A percentile compares a stretch with the other conserved stretches of the same genome.
These are phyloP conservation scores for Candida jianshihensis DNA, from an alignment of 805 yeast species.

Conservation along the genomic window DNA sequence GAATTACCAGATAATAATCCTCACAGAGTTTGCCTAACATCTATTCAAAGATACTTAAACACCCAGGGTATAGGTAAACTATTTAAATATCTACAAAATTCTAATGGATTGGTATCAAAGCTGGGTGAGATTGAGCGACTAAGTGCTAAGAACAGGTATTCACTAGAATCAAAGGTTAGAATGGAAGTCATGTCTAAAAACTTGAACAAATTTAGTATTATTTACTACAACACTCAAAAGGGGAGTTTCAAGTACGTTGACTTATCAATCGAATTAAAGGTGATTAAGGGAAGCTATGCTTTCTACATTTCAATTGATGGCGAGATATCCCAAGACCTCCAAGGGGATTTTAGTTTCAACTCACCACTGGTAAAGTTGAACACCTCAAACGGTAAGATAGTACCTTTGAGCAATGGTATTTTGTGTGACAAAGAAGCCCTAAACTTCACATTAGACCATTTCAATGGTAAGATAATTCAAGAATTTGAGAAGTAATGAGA, in stretches of 20 bases:
- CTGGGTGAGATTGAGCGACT: slow-evolving; percentile 8
- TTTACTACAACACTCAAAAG: slow-evolving; percentile 11
- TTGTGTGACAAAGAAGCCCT: slow-evolving; percentile 9
- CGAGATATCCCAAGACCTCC: not conserved
- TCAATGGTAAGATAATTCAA: slow-evolving; percentile 8
- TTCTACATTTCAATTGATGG: not conserved
- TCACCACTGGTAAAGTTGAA: slow-evolving; percentile 5
- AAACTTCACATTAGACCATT: slow-evolving; percentile 9
- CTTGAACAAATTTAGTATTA: slow-evolving; percentile 10
- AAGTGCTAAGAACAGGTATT: not conserved
- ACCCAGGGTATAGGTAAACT: slow-evolving; percentile 15
- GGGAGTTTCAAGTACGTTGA: slow-evolving; percentile 4
- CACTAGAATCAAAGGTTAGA: not conserved
- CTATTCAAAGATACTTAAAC: slow-evolving; percentile 17
- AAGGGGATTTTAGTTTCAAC: slow-evolving; percentile 4
- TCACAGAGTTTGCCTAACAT: slow-evolving; percentile 17
- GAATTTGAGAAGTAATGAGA: not conserved
- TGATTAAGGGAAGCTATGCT: not conserved
- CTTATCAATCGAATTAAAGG: slow-evolving; percentile 10
- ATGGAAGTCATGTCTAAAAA: slow-evolving; percentile 16
- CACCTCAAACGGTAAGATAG: slow-evolving; percentile 2
- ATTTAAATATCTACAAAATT: slow-evolving; percentile 17
- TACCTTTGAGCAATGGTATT: slow-evolving; percentile 12
- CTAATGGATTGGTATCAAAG: slow-evolving; percentile 14
- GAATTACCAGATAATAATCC: slow-evolving; percentile 20